phyloP scores from a whole-genome alignment of 2,329 filamentous ascomycete species.

The Diaporthe citrichinensis region DNA sequence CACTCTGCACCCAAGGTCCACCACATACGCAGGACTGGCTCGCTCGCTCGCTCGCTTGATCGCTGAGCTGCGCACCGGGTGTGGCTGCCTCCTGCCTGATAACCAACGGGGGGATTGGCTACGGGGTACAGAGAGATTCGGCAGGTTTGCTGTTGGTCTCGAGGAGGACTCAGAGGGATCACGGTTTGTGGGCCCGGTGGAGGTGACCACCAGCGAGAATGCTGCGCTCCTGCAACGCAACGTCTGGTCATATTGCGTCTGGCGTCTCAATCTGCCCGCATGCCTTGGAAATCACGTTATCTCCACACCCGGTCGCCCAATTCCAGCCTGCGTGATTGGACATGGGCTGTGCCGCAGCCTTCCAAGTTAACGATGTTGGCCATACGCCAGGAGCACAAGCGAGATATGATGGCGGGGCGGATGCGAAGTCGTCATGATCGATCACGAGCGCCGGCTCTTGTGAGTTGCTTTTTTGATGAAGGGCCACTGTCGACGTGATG shows the following conservation, averaged over 20 bases:
- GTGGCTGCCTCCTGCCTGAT: conserved; percentile 4
- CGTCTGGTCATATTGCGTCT: neutral
- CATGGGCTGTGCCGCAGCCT: neutral
- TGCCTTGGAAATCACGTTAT: conserved; percentile 37
- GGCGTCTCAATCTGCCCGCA: conserved; percentile 21
- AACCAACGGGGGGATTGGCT: neutral
- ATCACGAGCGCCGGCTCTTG: neutral
- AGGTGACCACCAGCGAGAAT: neutral
- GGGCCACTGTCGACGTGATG: conserved; percentile 2
- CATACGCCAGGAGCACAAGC: conserved; percentile 3
- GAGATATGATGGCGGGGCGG: neutral
- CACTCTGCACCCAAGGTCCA: neutral
- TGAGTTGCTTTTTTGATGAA: neutral
- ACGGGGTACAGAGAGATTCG: neutral
- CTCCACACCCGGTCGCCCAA: neutral
- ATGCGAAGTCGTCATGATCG: neutral
- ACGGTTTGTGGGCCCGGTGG: neutral
- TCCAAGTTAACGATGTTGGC: neutral
- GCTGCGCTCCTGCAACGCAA: neutral
- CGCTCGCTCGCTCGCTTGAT: neutral
- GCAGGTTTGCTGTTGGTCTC: neutral
- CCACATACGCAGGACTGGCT: neutral
- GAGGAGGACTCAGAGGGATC: neutral
- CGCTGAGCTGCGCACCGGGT: neutral
- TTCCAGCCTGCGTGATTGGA: neutral